phyloP scores from a whole-genome alignment of 257 asterid genomes.

The Solanum pinnatisectum region DNA sequence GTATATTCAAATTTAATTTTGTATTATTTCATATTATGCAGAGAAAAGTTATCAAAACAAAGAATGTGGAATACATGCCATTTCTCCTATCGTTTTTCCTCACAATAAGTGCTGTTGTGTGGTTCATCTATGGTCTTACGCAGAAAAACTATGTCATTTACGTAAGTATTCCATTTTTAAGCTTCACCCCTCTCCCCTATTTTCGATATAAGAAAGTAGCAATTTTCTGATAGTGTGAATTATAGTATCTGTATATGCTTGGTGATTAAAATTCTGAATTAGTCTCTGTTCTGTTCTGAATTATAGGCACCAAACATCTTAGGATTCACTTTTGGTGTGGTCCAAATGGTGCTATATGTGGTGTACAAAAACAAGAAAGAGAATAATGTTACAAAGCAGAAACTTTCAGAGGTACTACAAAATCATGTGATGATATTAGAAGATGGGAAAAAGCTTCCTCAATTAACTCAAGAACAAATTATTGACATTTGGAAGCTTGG shows the following conservation, averaged over 20 bases:
- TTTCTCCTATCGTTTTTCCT: conserved; percentile 53
- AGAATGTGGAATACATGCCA: conserved; percentile 76
- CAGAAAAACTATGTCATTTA: conserved; percentile 28
- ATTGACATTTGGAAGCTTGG: conserved; percentile 33
- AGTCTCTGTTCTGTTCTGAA: no score
- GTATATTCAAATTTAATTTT: not conserved
- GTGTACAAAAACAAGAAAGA: conserved; percentile 19
- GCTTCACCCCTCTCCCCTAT: not conserved
- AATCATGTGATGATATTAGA: conserved; percentile 9
- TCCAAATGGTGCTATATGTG: conserved; percentile 40
- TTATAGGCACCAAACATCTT: conserved; percentile 51
- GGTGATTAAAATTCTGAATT: not conserved
- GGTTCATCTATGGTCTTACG: conserved; percentile 54
- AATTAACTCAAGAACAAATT: conserved; percentile 32
- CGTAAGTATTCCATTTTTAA: conserved; percentile 22
- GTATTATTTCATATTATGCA: not conserved
- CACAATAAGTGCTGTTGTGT: conserved; percentile 57
- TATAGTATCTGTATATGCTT: not conserved
- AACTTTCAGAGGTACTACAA: not conserved
- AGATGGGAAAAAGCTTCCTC: conserved; percentile 18
- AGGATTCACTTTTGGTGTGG: conserved; percentile 46
- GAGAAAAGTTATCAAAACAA: conserved; percentile 48
- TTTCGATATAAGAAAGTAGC: not conserved
- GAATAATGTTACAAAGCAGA: conserved; percentile 18
- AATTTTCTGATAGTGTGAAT: not conserved